Evolutionary conservation across 2,329 filamentous ascomycete species (phyloP).

Genomic region (Trichoderma brevicompactum): DNA sequence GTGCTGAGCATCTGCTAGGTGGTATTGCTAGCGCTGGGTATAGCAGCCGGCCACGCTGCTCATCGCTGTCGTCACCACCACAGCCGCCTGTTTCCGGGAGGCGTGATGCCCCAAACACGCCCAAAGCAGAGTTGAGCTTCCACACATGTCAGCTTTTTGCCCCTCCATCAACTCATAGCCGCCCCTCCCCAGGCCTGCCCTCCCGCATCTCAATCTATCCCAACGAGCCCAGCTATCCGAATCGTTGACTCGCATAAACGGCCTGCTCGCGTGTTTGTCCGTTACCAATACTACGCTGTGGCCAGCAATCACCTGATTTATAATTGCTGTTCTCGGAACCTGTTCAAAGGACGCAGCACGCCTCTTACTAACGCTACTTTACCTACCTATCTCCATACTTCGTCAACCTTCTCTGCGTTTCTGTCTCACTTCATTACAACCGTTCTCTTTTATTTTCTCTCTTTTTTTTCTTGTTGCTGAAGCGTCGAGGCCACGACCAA

Average conservation of each 20-base stretch:
- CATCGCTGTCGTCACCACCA: constrained; percentile 36
- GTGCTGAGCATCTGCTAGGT: not conserved
- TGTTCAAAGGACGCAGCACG: not conserved
- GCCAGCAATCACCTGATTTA: constrained; percentile 6
- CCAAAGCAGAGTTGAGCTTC: too few species aligned
- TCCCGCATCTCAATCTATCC: constrained; percentile 18
- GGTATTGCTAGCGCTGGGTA: too few species aligned
- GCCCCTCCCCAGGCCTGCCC: not conserved
- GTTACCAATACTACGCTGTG: not conserved
- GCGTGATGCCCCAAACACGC: not conserved
- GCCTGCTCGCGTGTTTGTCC: constrained; percentile 16
- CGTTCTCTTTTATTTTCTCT: not conserved
- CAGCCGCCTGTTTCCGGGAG: constrained; percentile 8
- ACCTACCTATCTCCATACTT: not conserved
- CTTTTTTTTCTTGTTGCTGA: not conserved
- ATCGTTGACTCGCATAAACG: not conserved
- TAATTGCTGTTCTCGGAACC: constrained; percentile 1
- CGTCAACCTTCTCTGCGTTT: too few species aligned
- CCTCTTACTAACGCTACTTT: not conserved
- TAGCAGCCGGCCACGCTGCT: not conserved
- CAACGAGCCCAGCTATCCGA: not conserved
- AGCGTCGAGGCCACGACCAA: not conserved
- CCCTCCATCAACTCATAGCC: constrained; percentile 32
- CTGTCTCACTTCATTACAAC: not conserved
- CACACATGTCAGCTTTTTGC: constrained; percentile 24